Base-by-base conservation (phyloP, 164 flowering plant species). In the Stephania yunnanensis region DNA sequence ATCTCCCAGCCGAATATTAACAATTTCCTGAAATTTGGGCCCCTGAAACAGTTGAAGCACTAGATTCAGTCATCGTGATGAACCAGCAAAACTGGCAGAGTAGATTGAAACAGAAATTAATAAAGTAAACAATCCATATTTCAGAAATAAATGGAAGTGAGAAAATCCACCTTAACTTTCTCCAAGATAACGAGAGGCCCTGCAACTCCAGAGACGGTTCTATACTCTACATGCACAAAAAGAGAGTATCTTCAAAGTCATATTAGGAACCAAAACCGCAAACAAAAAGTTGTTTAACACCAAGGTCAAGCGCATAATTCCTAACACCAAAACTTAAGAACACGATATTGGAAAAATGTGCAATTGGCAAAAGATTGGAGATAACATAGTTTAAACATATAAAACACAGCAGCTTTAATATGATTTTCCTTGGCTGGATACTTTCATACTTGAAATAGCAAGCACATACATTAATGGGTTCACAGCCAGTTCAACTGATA, bases 111-210 rank as follows among this genome's bases (percentile, higher is more conserved):
- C 22, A 19, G 66, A 5, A 61, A 6, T 61, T 19, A 25, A 69
- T 42, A 73, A 44, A 65, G 15, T 36, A 36, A 71, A 46, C 25
- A 44, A 68, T 53, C 25, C 50, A 46, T 42, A 30, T 66, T 10
- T 48, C 29, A 69, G 68, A 69, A n/a, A n/a, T n/a, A 63, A 76
- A 71, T n/a, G 58, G 10, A 67, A 46, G 7, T 52, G 8, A 67
- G n/a, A 6, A 78, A 55, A 15, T 75, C 58, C 78, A 96, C 97
- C 97, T 96, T 96, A 29, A 96, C 99, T 88, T 94, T 96, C 8
- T 96, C 99, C 70, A 96, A 92, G 72, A 96, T 96, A 83, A 96
- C 97, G 63, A 96, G 85, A 10, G 99, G 99, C 68, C 99, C 99
- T 48, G 98, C 98, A 83, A 94, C 98, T 71, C 97, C 98, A 76